These are phyloP conservation scores for Epichloe scottii DNA, from an alignment of 2,329 filamentous ascomycete species.

Conservation along the genomic window DNA sequence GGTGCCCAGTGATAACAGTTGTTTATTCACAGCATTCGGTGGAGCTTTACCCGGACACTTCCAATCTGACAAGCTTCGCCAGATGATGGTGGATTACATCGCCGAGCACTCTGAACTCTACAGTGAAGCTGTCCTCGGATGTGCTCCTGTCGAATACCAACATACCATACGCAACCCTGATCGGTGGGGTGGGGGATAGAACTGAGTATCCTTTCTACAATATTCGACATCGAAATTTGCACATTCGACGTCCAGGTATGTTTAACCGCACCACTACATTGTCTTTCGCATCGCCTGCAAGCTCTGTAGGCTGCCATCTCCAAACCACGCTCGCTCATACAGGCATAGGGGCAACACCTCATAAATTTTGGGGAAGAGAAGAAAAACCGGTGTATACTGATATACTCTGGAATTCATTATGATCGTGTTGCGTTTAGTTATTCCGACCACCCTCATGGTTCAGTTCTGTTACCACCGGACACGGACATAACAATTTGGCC, in stretches of 20 bases:
- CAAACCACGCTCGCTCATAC: background rate
- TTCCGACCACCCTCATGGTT: constrained; percentile 42
- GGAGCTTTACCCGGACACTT: constrained; percentile 55
- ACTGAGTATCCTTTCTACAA: constrained; percentile 68
- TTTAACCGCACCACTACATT: background rate
- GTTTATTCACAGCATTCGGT: constrained; percentile 82
- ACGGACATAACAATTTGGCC: constrained; percentile 54
- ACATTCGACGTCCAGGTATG: constrained; percentile 61
- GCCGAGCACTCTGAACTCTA: constrained; percentile 60
- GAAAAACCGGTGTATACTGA: constrained; percentile 58
- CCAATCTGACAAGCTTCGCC: constrained; percentile 48
- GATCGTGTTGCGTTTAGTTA: constrained; percentile 72
- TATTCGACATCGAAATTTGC: constrained; percentile 77
- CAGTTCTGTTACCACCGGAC: constrained; percentile 51
- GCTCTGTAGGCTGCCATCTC: no score
- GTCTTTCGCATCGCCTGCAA: background rate
- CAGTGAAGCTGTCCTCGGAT: constrained; percentile 63
- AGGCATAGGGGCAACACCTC: constrained; percentile 19
- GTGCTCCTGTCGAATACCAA: constrained; percentile 63
- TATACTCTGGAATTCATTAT: constrained; percentile 91
- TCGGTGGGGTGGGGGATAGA: constrained; percentile 92
- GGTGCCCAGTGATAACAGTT: constrained; percentile 95
- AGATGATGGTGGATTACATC: constrained; percentile 68
- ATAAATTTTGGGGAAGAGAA: constrained; percentile 65
- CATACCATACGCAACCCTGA: constrained; percentile 67